Conservation (phyloP, 805 yeast genomes). For the Nakazawaea siamensis region DNA sequence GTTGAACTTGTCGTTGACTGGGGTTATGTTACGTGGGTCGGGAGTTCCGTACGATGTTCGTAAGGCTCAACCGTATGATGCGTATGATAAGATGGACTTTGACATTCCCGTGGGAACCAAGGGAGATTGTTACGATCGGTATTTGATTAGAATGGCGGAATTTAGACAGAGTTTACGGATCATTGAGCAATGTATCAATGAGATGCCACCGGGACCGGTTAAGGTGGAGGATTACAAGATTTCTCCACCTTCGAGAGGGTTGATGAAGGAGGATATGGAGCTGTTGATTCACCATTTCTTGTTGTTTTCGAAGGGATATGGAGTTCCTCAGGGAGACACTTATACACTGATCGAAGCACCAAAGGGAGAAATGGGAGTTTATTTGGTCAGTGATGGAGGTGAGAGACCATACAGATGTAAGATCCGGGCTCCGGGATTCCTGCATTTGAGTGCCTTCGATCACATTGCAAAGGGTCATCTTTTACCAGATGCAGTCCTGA, state of each 20-base stretch:
- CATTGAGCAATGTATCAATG: conserved; percentile 82
- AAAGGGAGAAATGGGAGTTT: conserved; percentile 92
- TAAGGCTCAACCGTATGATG: conserved; percentile 84
- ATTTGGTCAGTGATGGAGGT: conserved; percentile 79
- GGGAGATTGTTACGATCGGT: conserved; percentile 90
- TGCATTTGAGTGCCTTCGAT: conserved; percentile 84
- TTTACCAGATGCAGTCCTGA: conserved; percentile 88
- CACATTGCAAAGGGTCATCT: conserved; percentile 80
- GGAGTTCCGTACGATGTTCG: conserved; percentile 85
- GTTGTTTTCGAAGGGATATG: conserved; percentile 80
- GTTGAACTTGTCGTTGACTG: conserved; percentile 68
- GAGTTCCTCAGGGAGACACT: conserved; percentile 86
- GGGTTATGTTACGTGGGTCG: conserved; percentile 87
- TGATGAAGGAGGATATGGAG: conserved; percentile 92
- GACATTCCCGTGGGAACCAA: conserved; percentile 81
- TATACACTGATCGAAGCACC: conserved; percentile 91
- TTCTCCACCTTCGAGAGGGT: conserved; percentile 69
- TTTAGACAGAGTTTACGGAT: conserved; percentile 86
- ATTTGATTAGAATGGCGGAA: conserved; percentile 83
- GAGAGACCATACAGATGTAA: conserved; percentile 91
- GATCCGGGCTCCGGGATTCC: conserved; percentile 92
- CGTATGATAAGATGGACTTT: conserved; percentile 78
- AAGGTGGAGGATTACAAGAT: conserved; percentile 87
- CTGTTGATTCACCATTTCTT: conserved; percentile 85
- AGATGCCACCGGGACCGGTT: conserved; percentile 88